These are phyloP conservation scores for Naganishia kalamii DNA, from an alignment of 768 basidiomycete genomes.

Conservation along the genomic window DNA sequence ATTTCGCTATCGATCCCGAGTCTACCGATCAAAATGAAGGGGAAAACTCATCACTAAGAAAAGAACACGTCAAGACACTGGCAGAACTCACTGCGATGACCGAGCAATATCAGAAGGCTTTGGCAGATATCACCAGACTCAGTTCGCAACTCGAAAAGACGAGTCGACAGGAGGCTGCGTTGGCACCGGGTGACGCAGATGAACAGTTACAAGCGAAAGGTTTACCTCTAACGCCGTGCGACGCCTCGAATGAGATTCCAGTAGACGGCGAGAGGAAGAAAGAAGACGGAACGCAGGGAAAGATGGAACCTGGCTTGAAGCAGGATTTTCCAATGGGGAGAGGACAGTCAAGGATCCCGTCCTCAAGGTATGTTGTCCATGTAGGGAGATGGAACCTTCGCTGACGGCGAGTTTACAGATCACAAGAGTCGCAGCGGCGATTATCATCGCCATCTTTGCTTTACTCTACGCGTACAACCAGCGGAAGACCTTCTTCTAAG, in stretches of 20 bases:
- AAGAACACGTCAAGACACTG: slow-evolving; percentile 25
- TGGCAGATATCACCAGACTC: slow-evolving; percentile 87
- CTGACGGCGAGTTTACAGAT: background rate
- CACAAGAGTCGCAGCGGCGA: slow-evolving; percentile 65
- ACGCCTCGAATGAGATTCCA: background rate
- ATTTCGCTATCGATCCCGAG: slow-evolving; percentile 23
- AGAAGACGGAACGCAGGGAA: background rate
- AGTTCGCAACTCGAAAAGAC: slow-evolving; percentile 83
- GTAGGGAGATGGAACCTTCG: background rate
- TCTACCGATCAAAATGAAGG: slow-evolving; percentile 28
- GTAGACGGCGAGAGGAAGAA: background rate
- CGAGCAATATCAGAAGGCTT: slow-evolving; percentile 65
- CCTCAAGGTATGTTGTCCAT: slow-evolving; percentile 16
- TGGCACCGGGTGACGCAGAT: slow-evolving; percentile 24
- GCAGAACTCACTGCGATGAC: slow-evolving; percentile 33
- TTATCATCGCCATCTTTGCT: slow-evolving; percentile 48
- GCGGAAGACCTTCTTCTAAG: slow-evolving; percentile 22
- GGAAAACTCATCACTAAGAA: slow-evolving; percentile 61
- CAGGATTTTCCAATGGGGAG: slow-evolving; percentile 45
- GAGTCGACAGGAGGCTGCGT: slow-evolving; percentile 52
- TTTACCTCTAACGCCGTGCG: slow-evolving; percentile 20
- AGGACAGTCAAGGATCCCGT: slow-evolving; percentile 34
- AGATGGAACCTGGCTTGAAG: background rate
- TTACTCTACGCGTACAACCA: slow-evolving; percentile 35
- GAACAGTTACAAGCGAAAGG: slow-evolving; percentile 23